A percentile compares a stretch with the other conserved stretches of the same genome.
These are phyloP conservation scores for Cardamine resedifolia DNA, from an alignment of 345 rosid species.

Conservation along the genomic window DNA sequence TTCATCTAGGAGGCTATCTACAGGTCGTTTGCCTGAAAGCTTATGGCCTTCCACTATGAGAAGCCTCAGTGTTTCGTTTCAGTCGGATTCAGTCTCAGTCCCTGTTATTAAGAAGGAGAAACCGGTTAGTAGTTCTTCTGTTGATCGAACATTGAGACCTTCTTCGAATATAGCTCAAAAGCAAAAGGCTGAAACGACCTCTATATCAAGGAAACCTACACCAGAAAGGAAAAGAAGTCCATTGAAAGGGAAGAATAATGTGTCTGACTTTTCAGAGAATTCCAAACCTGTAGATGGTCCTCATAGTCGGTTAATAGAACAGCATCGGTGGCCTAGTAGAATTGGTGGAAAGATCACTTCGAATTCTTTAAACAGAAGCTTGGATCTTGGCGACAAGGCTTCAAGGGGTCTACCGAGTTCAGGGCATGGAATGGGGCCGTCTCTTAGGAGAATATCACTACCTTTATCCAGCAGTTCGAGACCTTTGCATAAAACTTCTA, in stretches of 20 bases:
- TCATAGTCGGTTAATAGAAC: conserved; percentile 75
- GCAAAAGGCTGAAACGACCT: conserved; percentile 54
- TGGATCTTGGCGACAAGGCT: conserved; percentile 61
- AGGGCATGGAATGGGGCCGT: conserved; percentile 48
- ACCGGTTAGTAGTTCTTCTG: conserved; percentile 50
- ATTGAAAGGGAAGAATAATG: conserved; percentile 66
- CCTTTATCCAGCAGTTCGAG: conserved; percentile 43
- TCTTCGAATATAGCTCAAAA: conserved; percentile 79
- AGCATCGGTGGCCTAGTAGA: conserved; percentile 94
- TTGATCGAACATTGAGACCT: conserved; percentile 80
- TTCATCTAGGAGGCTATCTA: conserved; percentile 62
- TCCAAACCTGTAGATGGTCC: conserved; percentile 77
- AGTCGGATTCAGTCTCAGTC: conserved; percentile 82
- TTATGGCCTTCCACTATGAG: conserved; percentile 99
- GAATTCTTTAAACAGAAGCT: conserved; percentile 52
- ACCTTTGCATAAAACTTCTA: conserved; percentile 57
- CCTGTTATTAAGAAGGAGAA: conserved; percentile 84
- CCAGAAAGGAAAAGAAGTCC: conserved; percentile 89
- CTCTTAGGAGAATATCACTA: conserved; percentile 52
- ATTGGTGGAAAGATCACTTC: conserved; percentile 58
- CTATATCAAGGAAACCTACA: conserved; percentile 59
- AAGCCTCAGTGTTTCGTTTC: conserved; percentile 93
- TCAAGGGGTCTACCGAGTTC: conserved; percentile 43
- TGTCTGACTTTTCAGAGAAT: conserved; percentile 85
- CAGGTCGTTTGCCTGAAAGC: conserved; percentile 76